Percentiles rank a stretch among this genome's conserved stretches.
phyloP scores from a whole-genome alignment of 257 asterid species.

The Vinca minor region DNA sequence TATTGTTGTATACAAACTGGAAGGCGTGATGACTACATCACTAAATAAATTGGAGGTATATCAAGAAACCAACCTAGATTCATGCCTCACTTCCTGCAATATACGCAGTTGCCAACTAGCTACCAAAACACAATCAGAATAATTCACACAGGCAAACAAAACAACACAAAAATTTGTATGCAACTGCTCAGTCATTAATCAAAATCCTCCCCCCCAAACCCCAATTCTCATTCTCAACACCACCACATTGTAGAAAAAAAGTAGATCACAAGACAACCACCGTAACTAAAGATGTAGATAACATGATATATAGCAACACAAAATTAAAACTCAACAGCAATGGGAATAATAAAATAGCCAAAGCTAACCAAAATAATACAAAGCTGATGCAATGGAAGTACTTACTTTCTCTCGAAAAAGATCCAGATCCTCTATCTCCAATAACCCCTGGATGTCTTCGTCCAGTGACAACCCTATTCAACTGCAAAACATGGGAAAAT shows the following conservation, averaged over 20 bases:
- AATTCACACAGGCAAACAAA: no score
- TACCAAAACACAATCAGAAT: no score
- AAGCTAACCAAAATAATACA: background rate
- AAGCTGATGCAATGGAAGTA: constrained; percentile 6
- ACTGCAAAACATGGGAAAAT: constrained; percentile 31
- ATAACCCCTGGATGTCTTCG: constrained; percentile 93
- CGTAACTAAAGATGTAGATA: background rate
- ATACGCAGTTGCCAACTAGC: no score
- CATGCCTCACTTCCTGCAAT: no score
- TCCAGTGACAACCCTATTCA: constrained; percentile 78
- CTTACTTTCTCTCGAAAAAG: constrained; percentile 98
- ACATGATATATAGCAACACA: background rate
- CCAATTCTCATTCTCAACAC: background rate
- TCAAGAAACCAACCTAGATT: no score
- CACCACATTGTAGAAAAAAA: background rate
- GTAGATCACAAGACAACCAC: background rate
- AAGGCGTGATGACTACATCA: no score
- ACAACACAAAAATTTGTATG: no score
- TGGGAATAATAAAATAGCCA: background rate
- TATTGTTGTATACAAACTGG: no score
- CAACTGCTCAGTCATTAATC: background rate
- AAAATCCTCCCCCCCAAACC: background rate
- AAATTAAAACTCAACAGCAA: background rate
- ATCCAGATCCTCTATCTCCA: constrained; percentile 97
- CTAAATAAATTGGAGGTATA: no score